These are phyloP conservation scores for Wickerhamiella azyma DNA, from an alignment of 805 yeast species.

Conservation along the genomic window DNA sequence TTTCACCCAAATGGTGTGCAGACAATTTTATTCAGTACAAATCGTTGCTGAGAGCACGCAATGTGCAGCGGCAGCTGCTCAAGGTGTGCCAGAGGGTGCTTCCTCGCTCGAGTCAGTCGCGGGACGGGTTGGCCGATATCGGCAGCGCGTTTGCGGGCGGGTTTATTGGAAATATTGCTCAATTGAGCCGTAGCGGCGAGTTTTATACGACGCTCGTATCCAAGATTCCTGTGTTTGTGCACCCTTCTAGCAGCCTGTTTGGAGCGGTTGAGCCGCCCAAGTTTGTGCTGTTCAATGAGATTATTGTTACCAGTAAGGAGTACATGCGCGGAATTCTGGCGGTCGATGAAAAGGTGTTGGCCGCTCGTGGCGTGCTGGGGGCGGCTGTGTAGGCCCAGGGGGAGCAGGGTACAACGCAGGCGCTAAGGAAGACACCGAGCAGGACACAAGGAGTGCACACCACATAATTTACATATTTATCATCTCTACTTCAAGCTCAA, in stretches of 20 bases:
- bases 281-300: conserved; percentile 68
- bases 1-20: conserved; percentile 57
- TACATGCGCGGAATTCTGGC: conserved; percentile 80
- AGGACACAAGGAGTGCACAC: too few relatives aligned
- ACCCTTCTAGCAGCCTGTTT: conserved; percentile 71
- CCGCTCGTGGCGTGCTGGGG: background rate
- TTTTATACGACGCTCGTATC: conserved; percentile 55
- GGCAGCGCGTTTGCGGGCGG: conserved; percentile 40
- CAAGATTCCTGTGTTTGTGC: conserved; percentile 57
- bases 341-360: conserved; percentile 42
- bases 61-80: conserved; percentile 60
- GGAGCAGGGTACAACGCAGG: too few relatives aligned
- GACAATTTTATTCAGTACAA: conserved; percentile 72
- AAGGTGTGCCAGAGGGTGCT: conserved; percentile 41
- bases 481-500: conserved; percentile 39
- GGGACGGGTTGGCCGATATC: conserved; percentile 50
- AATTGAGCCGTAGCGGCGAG: conserved; percentile 49
- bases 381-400: too few relatives aligned
- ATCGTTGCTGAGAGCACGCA: conserved; percentile 61
- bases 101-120: conserved; percentile 48
- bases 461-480: background rate
- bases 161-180: conserved; percentile 35
- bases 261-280: conserved; percentile 39
- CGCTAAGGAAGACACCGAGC: too few relatives aligned
- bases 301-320: conserved; percentile 72